Conservation (phyloP, 352 stramenopile genomes). For the Phytophthora brassicae region DNA sequence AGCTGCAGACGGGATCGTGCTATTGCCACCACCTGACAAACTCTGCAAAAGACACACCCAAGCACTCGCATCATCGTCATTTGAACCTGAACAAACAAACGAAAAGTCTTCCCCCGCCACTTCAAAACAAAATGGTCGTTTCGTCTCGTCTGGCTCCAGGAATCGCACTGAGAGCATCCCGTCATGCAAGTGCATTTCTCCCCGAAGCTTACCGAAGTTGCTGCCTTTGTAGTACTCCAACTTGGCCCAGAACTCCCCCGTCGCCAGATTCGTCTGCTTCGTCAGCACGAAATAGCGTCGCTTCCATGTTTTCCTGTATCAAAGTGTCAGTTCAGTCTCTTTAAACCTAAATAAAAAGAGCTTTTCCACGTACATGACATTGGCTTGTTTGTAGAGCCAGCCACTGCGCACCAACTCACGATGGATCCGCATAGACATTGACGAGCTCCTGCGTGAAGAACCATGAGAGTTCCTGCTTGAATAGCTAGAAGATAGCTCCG, state of each 20-base stretch:
- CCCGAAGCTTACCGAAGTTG: constrained; percentile 78
- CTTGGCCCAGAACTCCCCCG: constrained; percentile 67
- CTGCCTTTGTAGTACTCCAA: constrained; percentile 88
- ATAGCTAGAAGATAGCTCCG: constrained; percentile 39
- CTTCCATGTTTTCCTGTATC: constrained; percentile 82
- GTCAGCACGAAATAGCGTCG: constrained; percentile 86
- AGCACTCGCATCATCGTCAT: constrained; percentile 84
- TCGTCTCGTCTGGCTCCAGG: constrained; percentile 75
- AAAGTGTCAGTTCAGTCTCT: neutral
- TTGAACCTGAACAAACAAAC: constrained; percentile 74
- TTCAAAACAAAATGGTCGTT: constrained; percentile 86
- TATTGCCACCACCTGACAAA: constrained; percentile 45
- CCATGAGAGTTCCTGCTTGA: constrained; percentile 41
- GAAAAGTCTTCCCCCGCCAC: constrained; percentile 69
- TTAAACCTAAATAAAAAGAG: neutral
- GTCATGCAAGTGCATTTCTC: constrained; percentile 78
- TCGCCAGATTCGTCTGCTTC: constrained; percentile 71
- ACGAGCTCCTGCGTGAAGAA: constrained; percentile 30
- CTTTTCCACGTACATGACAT: constrained; percentile 50
- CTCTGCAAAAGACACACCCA: constrained; percentile 86
- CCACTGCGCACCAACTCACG: constrained; percentile 50
- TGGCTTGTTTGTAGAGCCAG: constrained; percentile 63
- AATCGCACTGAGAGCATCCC: constrained; percentile 71
- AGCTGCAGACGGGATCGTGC: constrained; percentile 40
- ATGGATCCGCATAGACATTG: constrained; percentile 39